Percentiles rank a stretch among this genome's conserved stretches.
Conservation (phyloP, 2,329 filamentous ascomycete species). For the Fusarium pseudoanthophilum region DNA sequence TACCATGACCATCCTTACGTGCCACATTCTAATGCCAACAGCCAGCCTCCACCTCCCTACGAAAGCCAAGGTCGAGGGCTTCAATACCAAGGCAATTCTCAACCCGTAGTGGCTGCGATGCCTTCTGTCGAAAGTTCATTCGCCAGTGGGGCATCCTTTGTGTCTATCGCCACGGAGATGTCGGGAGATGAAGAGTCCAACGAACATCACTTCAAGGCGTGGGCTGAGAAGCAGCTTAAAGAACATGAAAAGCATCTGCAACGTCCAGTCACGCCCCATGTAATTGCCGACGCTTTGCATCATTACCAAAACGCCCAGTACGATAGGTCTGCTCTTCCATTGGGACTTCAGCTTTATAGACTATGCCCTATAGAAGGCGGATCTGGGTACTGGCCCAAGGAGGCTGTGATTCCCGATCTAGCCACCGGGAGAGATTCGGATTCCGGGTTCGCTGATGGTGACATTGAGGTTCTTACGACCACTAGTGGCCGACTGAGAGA, state of each 20-base stretch:
- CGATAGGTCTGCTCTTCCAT: fast-evolving
- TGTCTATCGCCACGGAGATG: not conserved
- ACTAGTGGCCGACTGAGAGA: not conserved
- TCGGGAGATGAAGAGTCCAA: not conserved
- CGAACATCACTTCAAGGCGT: not conserved
- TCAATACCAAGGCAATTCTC: not conserved
- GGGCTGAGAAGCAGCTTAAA: fast-evolving
- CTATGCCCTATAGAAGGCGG: not conserved
- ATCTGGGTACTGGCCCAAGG: fast-evolving
- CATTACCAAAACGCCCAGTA: too few relatives aligned
- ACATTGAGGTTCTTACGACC: not conserved
- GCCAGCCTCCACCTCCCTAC: not conserved
- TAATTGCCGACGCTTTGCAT: not conserved
- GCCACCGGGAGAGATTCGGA: fast-evolving
- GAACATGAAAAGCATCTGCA: fast-evolving
- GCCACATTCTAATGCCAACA: too few relatives aligned
- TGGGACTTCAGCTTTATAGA: not conserved
- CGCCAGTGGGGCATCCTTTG: not conserved
- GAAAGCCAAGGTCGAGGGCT: not conserved
- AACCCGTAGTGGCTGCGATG: not conserved
- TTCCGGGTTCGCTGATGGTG: not conserved
- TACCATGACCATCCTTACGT: not conserved
- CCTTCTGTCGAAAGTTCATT: not conserved
- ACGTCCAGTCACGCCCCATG: not conserved
- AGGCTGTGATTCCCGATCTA: not conserved